A percentile compares a stretch with the other conserved stretches of the same genome.
phyloP scores from a whole-genome alignment of 805 yeast genomes.

The Tetrapisispora phaffii region DNA sequence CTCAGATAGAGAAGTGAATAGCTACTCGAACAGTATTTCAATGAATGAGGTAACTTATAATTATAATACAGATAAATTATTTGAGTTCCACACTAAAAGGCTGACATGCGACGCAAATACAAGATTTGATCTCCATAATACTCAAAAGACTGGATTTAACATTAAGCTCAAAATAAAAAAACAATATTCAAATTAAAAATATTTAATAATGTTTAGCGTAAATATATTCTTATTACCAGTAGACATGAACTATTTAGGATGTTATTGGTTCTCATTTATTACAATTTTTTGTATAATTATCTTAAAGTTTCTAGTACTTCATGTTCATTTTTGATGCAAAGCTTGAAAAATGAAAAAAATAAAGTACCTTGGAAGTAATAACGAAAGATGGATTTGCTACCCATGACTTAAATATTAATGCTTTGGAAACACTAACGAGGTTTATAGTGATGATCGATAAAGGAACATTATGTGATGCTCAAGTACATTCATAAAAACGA shows the following conservation, averaged over 20 bases:
- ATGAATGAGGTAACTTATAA: background rate
- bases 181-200: background rate
- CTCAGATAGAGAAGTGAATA: background rate
- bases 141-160: background rate
- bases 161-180: background rate
- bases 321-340: no score
- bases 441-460: no score
- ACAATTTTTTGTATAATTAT: no score
- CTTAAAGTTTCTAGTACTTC: no score
- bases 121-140: background rate
- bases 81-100: background rate
- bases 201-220: background rate
- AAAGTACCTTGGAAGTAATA: background rate
- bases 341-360: background rate
- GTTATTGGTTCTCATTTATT: no score
- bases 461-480: no score
- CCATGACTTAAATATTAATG: no score
- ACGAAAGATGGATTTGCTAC: background rate
- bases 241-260: no score
- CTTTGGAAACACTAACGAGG: no score
- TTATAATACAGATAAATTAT: no score
- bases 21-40: background rate
- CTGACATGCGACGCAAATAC: background rate
- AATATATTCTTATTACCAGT: background rate
- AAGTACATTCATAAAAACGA: no score